Conservation (phyloP, 345 rosid genomes). For the Passiflora organensis region DNA sequence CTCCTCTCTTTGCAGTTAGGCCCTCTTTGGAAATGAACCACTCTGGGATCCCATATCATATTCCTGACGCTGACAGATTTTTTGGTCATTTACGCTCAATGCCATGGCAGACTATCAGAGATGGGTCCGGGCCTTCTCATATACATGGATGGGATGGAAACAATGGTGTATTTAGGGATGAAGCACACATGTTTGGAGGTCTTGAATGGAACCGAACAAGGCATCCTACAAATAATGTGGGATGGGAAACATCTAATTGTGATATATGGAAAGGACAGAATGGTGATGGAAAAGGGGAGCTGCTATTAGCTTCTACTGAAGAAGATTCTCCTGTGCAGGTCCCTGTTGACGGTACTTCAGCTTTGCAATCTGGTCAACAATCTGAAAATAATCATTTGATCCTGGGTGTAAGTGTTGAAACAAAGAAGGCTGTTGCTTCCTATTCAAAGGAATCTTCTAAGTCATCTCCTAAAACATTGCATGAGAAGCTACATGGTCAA, state of each 20-base stretch:
- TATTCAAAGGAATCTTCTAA: constrained; percentile 39
- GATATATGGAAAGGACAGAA: constrained; percentile 81
- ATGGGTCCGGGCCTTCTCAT: constrained; percentile 68
- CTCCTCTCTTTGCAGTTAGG: constrained; percentile 66
- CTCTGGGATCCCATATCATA: constrained; percentile 69
- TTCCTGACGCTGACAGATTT: constrained; percentile 80
- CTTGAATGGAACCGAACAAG: constrained; percentile 84
- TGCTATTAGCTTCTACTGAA: too few relatives aligned
- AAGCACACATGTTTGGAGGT: constrained; percentile 60
- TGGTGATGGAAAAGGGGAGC: constrained; percentile 53
- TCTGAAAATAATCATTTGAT: constrained; percentile 35
- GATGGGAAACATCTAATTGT: constrained; percentile 63
- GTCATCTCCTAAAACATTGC: constrained; percentile 25
- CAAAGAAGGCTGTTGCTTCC: constrained; percentile 35
- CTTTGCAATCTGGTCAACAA: constrained; percentile 39
- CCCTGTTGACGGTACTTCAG: constrained; percentile 42
- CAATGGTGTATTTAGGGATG: constrained; percentile 72
- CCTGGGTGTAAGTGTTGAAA: constrained; percentile 44
- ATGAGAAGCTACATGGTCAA: constrained; percentile 35
- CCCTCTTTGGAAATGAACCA: constrained; percentile 79
- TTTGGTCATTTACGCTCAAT: constrained; percentile 75
- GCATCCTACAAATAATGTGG: constrained; percentile 54
- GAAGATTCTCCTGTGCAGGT: too few relatives aligned
- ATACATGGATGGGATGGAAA: constrained; percentile 93
- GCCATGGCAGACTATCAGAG: constrained; percentile 93